These are phyloP conservation scores for Fusarium humuli DNA, from an alignment of 2,329 filamentous ascomycete genomes.

Conservation along the genomic window DNA sequence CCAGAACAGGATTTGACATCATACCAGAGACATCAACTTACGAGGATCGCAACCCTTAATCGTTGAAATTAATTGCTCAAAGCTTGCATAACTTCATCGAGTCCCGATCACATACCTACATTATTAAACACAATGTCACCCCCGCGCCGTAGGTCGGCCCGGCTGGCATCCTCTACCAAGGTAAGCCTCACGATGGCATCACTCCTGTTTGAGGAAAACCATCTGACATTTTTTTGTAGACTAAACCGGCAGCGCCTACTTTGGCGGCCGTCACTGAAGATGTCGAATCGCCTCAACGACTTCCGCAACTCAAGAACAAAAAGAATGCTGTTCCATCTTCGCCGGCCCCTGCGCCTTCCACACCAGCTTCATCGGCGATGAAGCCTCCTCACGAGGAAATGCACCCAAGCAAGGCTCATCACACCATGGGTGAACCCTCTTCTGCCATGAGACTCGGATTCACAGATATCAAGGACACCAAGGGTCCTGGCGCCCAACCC, in stretches of 20 bases:
- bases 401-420: constrained; percentile 87
- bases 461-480: constrained; percentile 71
- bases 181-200: constrained; percentile 46
- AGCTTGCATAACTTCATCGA: constrained; percentile 25
- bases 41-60: constrained; percentile 43
- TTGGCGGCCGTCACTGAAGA: constrained; percentile 59
- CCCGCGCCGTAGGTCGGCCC: constrained; percentile 59
- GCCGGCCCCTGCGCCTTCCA: constrained; percentile 55
- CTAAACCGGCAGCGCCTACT: constrained; percentile 48
- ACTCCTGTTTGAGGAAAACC: constrained; percentile 10
- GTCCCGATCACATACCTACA: constrained; percentile 23
- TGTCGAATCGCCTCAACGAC: constrained; percentile 53
- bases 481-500: constrained; percentile 55
- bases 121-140: constrained; percentile 52
- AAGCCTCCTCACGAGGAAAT: constrained; percentile 84
- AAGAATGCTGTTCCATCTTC: constrained; percentile 52
- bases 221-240: constrained; percentile 40
- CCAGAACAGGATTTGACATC: constrained; percentile 47
- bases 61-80: constrained; percentile 38
- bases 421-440: constrained; percentile 80
- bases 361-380: constrained; percentile 74
- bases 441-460: constrained; percentile 87
- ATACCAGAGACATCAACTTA: constrained; percentile 44
- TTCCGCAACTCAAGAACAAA: constrained; percentile 45
- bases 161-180: constrained; percentile 55